Conservation (phyloP, 2,329 filamentous ascomycete genomes). For the Claviceps citrina region DNA sequence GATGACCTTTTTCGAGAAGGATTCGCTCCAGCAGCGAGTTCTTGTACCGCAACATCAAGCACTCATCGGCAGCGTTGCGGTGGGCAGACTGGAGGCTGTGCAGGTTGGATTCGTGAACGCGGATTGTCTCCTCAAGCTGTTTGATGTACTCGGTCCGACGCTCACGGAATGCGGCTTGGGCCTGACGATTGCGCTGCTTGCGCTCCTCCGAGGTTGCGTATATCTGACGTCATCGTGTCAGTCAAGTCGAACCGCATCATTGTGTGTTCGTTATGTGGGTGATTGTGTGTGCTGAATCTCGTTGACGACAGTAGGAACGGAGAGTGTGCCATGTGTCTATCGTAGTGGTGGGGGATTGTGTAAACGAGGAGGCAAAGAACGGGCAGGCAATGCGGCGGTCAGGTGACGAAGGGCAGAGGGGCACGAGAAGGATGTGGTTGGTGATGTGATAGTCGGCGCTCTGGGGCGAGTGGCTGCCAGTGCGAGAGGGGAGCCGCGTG, state of each 20-base stretch:
- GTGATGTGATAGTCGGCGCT: too few species aligned
- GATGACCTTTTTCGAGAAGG: slow-evolving; percentile 86
- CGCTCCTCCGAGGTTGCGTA: slow-evolving; percentile 98
- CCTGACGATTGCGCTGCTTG: slow-evolving; percentile 93
- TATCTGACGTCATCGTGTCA: slow-evolving; percentile 42
- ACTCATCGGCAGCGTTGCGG: slow-evolving; percentile 87
- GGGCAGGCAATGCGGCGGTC: too few species aligned
- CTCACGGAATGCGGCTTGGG: slow-evolving; percentile 92
- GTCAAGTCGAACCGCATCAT: slow-evolving; percentile 1
- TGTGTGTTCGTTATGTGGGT: neutral
- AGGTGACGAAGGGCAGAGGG: too few species aligned
- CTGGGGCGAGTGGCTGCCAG: too few species aligned
- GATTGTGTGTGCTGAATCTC: neutral
- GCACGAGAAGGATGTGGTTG: too few species aligned
- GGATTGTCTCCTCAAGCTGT: slow-evolving; percentile 93
- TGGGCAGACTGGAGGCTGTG: slow-evolving; percentile 89
- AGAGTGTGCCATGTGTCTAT: too few species aligned
- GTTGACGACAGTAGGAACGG: neutral
- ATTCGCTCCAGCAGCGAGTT: slow-evolving; percentile 93
- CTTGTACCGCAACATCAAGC: slow-evolving; percentile 95
- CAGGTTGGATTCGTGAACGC: slow-evolving; percentile 87
- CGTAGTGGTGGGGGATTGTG: too few species aligned
- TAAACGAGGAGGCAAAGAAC: too few species aligned
- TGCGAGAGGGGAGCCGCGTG: neutral
- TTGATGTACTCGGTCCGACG: slow-evolving; percentile 98